phyloP scores from a whole-genome alignment of 495 filamentous ascomycete species.

The Evansstolkia leycettana region DNA sequence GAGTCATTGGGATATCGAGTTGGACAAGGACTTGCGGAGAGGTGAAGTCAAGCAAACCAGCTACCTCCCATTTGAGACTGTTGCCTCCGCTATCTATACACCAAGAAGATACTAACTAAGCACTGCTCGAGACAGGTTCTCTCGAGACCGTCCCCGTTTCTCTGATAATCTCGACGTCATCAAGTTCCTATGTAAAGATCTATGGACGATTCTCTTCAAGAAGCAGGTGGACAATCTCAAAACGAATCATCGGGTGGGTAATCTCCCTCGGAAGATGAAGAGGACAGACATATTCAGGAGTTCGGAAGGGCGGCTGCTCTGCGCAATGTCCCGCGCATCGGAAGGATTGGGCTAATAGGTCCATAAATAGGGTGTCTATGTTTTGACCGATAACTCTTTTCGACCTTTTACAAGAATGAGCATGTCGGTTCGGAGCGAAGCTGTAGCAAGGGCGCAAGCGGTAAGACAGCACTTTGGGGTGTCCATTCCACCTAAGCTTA shows the following conservation, averaged over 20 bases:
- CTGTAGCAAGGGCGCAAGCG: slow-evolving; percentile 63
- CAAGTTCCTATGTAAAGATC: slow-evolving; percentile 96
- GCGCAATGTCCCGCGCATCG: too few relatives aligned
- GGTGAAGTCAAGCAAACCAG: slow-evolving; percentile 40
- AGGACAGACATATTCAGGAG: background rate
- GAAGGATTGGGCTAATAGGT: too few relatives aligned
- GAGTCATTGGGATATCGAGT: slow-evolving; percentile 84
- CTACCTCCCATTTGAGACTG: background rate
- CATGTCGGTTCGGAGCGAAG: slow-evolving; percentile 56
- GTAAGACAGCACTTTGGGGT: slow-evolving; percentile 35
- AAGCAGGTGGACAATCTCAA: slow-evolving; percentile 98
- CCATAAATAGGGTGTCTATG: slow-evolving; percentile 97
- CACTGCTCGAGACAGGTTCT: slow-evolving; percentile 48
- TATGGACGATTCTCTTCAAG: slow-evolving; percentile 87
- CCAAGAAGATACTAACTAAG: background rate
- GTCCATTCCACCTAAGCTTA: background rate
- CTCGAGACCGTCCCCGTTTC: slow-evolving; percentile 74
- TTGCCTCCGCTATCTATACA: background rate
- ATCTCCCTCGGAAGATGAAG: background rate
- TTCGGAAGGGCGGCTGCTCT: too few relatives aligned
- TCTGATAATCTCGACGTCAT: slow-evolving; percentile 81
- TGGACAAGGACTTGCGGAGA: slow-evolving; percentile 82
- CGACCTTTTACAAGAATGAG: slow-evolving; percentile 81
- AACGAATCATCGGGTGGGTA: slow-evolving; percentile 79
- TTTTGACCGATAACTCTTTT: slow-evolving; percentile 89